Base-by-base conservation (phyloP, 73 alveolate genomes). In the Paramecium sexaurelia region DNA sequence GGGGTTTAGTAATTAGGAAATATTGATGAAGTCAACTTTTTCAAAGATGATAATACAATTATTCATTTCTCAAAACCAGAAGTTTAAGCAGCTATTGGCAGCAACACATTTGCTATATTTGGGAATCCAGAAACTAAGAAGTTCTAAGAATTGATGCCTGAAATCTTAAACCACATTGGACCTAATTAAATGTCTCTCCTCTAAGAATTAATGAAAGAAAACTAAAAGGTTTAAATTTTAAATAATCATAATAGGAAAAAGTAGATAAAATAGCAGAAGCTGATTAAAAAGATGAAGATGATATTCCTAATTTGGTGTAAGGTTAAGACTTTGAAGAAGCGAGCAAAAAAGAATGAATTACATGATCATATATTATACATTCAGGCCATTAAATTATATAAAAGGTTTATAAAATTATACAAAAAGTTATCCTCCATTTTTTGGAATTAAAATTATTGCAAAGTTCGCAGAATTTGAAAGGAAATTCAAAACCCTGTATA, bases 41-140 rank as follows among this genome's bases (percentile, higher is more conserved):
- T 97, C 96, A 96, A 96, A 91, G 98, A 97, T 92, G 99, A 97
- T 93, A 96, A 96, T 92, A 93, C 98, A 55, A 97, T 97, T 37
- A 91, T 97, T 47, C 98, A 97, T 92, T 97, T 97, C 95, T 91
- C 95, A 91, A 96, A 89, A 84, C 99, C 99, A 35, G 95, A 78
- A 73, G 96, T 96, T 51, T 94, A 96, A 89, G 95, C 94, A 93
- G 93, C 97, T 41, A 94, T 96, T 71, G 93, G 97, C 86, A 98
- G 96, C 94, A 95, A 96, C 95, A 93, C 95, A 68, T 91, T 95
- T 88, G 97, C 95, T 36, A 94, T 95, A 51, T 92, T 95, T 67
- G 99, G 99, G 24, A 56, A 57, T 92, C 96, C 96, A 56, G 97
- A 96, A 91, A 95, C 98, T n/a, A 96, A 96, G 85, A 95, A 85